Conservation (phyloP, 2,329 filamentous ascomycete genomes). For the Pseudopithomyces chartarum region DNA sequence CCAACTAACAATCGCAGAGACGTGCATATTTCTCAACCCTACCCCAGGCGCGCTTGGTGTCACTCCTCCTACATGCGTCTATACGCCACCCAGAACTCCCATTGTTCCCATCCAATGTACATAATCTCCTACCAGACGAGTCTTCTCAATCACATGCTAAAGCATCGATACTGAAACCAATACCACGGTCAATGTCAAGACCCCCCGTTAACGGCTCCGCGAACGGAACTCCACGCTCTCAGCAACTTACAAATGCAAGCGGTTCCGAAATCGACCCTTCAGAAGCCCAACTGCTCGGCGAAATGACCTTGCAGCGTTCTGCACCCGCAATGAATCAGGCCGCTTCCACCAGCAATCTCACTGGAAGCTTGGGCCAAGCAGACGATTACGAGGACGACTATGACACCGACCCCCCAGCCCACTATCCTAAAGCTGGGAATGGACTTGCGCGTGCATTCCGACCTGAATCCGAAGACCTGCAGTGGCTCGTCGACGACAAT, state of each 20-base stretch:
- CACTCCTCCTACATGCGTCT: conserved; percentile 66
- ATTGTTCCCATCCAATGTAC: conserved; percentile 59
- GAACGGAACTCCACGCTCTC: conserved; percentile 26
- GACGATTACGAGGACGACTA: conserved; percentile 58
- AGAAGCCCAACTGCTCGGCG: conserved; percentile 38
- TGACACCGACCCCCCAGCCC: conserved; percentile 56
- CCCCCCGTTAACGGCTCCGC: conserved; percentile 22
- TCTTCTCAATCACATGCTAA: conserved; percentile 1
- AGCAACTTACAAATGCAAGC: conserved; percentile 21
- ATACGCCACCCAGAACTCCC: conserved; percentile 68
- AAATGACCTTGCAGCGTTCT: conserved; percentile 15
- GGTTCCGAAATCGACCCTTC: conserved; percentile 34
- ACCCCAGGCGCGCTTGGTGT: conserved; percentile 65
- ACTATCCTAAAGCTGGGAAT: conserved; percentile 67
- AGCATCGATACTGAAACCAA: conserved; percentile 13
- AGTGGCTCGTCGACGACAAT: conserved; percentile 66
- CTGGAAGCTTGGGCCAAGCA: conserved; percentile 7
- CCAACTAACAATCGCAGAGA: conserved; percentile 53
- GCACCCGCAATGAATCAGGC: conserved; percentile 20
- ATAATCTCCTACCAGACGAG: conserved; percentile 26
- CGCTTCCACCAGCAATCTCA: conserved; percentile 23
- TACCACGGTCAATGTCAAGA: conserved; percentile 16
- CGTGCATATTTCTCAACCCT: conserved; percentile 67
- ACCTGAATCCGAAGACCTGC: conserved; percentile 62
- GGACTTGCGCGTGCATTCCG: conserved; percentile 61